Conservation (phyloP, 2,329 filamentous ascomycete genomes). For the Colletotrichum noveboracense region DNA sequence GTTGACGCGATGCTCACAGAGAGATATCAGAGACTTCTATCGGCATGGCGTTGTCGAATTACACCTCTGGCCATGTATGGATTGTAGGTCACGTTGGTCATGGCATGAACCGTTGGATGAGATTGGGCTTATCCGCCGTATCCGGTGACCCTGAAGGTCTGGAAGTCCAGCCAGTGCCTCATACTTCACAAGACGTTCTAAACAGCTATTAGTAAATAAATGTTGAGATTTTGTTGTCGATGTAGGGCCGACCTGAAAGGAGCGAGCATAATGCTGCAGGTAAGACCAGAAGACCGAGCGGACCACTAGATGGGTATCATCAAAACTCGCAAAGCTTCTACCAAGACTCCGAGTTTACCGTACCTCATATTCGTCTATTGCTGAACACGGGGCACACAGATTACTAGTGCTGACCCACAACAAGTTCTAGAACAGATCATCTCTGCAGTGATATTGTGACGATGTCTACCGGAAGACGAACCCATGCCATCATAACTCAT, state of each 20-base stretch:
- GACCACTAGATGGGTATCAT: background rate
- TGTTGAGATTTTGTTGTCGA: background rate
- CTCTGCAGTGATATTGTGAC: background rate
- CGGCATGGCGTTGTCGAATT: background rate
- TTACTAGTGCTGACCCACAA: background rate
- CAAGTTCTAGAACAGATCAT: background rate
- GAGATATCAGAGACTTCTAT: background rate
- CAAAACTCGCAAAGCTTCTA: background rate
- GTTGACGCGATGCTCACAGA: background rate
- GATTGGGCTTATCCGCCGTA: background rate
- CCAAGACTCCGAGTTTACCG: background rate
- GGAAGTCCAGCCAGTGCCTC: background rate
- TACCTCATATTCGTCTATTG: background rate
- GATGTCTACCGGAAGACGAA: background rate
- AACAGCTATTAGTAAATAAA: fast-evolving
- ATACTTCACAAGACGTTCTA: fast-evolving
- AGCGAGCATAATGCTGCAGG: background rate
- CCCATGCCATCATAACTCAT: background rate
- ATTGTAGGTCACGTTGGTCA: fast-evolving
- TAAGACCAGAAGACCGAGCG: background rate
- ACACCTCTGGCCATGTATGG: background rate
- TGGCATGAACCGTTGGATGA: background rate
- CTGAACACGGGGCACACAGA: fast-evolving
- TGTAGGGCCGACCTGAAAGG: background rate
- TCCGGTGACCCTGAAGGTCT: background rate